Evolutionary conservation across 2,329 filamentous ascomycete species (phyloP).

Genomic region (Leptographium flavum): DNA sequence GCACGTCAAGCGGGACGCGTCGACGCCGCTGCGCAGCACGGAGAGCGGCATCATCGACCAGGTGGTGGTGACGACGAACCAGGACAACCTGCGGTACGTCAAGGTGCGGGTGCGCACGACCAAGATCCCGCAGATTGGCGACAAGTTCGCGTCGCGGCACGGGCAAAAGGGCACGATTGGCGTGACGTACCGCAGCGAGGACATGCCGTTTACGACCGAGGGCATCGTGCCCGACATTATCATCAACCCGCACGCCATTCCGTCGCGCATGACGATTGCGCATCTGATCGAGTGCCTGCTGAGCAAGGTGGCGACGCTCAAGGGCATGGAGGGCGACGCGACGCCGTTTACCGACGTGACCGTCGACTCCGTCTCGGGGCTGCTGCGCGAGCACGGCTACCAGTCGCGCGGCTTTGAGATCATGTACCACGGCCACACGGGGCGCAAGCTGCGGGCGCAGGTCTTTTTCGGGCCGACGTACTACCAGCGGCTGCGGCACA

Average conservation of each 20-base stretch:
- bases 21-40: slow-evolving; percentile 84
- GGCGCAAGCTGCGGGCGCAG: slow-evolving; percentile 81
- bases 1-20: slow-evolving; percentile 90
- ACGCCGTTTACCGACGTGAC: slow-evolving; percentile 98
- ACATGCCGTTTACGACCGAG: slow-evolving; percentile 94
- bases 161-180: slow-evolving; percentile 98
- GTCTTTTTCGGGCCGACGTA: slow-evolving; percentile 97
- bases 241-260: slow-evolving; percentile 98
- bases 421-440: slow-evolving; percentile 98
- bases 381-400: slow-evolving; percentile 81
- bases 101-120: slow-evolving; percentile 96
- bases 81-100: slow-evolving; percentile 87
- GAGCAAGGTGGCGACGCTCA: slow-evolving; percentile 86
- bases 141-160: slow-evolving; percentile 98
- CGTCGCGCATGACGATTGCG: slow-evolving; percentile 99
- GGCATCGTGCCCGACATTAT: slow-evolving; percentile 91
- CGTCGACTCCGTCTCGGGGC: slow-evolving; percentile 77
- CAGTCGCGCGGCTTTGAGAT: slow-evolving; percentile 95
- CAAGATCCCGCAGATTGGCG: slow-evolving; percentile 95
- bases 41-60: slow-evolving; percentile 95
- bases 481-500: slow-evolving; percentile 95
- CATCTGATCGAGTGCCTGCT: slow-evolving; percentile 98
- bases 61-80: slow-evolving; percentile 86
- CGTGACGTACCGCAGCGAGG: slow-evolving; percentile 93
- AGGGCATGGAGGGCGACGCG: slow-evolving; percentile 91